phyloP scores from a whole-genome alignment of 2,329 filamentous ascomycete genomes.

The Aschersonia sp. region DNA sequence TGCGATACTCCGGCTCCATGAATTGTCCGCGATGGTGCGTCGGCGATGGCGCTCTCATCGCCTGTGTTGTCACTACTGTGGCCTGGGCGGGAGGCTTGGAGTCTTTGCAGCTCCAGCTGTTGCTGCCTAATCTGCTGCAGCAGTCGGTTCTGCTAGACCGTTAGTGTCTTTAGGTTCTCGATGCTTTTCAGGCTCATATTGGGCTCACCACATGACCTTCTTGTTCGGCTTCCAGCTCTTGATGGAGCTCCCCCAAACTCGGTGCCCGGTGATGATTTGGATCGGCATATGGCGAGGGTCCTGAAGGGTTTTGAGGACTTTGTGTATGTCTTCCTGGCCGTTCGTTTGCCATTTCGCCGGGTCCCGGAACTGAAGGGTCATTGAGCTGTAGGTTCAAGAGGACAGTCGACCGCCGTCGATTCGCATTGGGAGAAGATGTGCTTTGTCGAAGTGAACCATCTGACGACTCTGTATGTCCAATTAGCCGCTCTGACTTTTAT shows the following conservation, averaged over 20 bases:
- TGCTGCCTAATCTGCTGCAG: constrained; percentile 64
- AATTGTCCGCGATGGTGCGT: constrained; percentile 28
- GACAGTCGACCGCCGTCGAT: constrained; percentile 51
- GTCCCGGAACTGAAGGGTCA: constrained; percentile 51
- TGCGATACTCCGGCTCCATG: constrained; percentile 22
- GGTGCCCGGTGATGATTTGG: constrained; percentile 52
- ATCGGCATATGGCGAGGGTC: constrained; percentile 33
- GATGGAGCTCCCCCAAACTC: constrained; percentile 63
- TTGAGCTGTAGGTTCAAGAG: constrained; percentile 63
- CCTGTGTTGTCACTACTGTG: constrained; percentile 23
- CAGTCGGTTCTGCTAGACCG: constrained; percentile 47
- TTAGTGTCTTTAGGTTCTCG: not conserved
- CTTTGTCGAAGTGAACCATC: constrained; percentile 33
- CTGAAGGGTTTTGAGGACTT: constrained; percentile 32
- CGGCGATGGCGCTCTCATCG: constrained; percentile 32
- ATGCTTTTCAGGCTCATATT: constrained; percentile 1
- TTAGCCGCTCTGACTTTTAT: not conserved
- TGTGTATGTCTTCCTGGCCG: constrained; percentile 13
- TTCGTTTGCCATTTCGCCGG: constrained; percentile 51
- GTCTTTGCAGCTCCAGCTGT: constrained; percentile 52
- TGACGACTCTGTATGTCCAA: constrained; percentile 28
- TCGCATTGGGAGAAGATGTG: constrained; percentile 28
- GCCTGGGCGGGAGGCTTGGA: constrained; percentile 31
- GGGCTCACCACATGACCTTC: constrained; percentile 56
- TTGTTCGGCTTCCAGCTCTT: constrained; percentile 66